Conservation (phyloP, 2,329 filamentous ascomycete genomes). For the Curvularia spicifera region DNA sequence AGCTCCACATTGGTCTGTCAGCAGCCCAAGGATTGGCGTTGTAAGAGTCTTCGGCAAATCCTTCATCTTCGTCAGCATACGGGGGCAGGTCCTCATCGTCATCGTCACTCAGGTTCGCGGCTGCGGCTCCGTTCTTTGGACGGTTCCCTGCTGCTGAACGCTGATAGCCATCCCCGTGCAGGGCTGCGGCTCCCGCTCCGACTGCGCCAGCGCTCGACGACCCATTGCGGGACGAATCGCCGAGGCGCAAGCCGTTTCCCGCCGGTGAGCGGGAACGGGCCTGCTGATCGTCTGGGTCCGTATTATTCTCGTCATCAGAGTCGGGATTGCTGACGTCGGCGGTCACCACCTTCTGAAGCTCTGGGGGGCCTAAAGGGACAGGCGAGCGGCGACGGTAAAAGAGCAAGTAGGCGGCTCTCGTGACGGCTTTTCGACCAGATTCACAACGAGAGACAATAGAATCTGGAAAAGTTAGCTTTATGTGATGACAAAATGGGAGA, state of each 20-base stretch:
- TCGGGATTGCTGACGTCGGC: slow-evolving; percentile 58
- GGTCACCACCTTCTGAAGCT: slow-evolving; percentile 72
- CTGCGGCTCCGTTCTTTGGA: slow-evolving; percentile 46
- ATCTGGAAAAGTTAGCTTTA: slow-evolving; percentile 61
- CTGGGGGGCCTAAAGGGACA: slow-evolving; percentile 77
- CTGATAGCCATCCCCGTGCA: slow-evolving; percentile 46
- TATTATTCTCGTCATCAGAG: slow-evolving; percentile 42
- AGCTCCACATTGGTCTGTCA: slow-evolving; percentile 34
- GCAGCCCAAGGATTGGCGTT: slow-evolving; percentile 10
- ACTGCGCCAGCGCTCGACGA: slow-evolving; percentile 88
- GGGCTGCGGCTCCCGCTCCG: slow-evolving; percentile 66
- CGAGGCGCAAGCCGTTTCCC: slow-evolving; percentile 90
- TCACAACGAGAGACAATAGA: slow-evolving; percentile 70
- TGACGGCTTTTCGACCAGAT: slow-evolving; percentile 69
- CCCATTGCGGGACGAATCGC: slow-evolving; percentile 85
- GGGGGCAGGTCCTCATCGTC: slow-evolving; percentile 24
- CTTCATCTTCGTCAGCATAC: slow-evolving; percentile 33
- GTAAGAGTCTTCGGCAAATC: slow-evolving; percentile 17
- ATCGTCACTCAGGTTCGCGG: slow-evolving; percentile 40
- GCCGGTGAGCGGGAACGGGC: slow-evolving; percentile 55
- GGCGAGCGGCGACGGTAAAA: slow-evolving; percentile 91
- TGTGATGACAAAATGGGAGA: neutral
- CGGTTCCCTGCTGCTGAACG: slow-evolving; percentile 42
- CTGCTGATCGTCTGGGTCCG: slow-evolving; percentile 48
- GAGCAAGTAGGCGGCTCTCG: slow-evolving; percentile 83